phyloP scores from a whole-genome alignment of 176 grass and related monocot species.

The Phyllostachys edulis region DNA sequence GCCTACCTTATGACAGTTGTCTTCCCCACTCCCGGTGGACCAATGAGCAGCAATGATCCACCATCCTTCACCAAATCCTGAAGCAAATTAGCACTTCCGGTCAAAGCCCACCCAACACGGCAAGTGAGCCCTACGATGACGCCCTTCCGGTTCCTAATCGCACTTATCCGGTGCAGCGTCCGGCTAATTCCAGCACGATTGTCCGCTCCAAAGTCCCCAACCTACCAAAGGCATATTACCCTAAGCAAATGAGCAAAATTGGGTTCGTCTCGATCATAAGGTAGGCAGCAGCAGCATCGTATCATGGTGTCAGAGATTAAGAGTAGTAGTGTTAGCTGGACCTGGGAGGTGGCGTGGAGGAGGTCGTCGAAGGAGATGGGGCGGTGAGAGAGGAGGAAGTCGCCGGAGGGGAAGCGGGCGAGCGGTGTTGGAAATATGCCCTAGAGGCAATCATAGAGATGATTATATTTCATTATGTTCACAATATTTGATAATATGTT shows the following conservation, averaged over 20 bases:
- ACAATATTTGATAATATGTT: no score
- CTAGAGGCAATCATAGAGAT: no score
- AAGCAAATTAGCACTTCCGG: constrained; percentile 76
- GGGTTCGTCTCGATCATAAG: not conserved
- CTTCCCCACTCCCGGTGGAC: constrained; percentile 59
- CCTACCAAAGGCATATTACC: constrained; percentile 35
- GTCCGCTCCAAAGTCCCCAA: constrained; percentile 77
- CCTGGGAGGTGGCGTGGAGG: constrained; percentile 68
- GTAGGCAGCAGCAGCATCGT: not conserved
- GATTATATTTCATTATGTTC: no score
- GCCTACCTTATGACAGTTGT: constrained; percentile 74
- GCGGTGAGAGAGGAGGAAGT: constrained; percentile 66
- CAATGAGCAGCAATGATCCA: constrained; percentile 40
- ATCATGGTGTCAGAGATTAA: not conserved
- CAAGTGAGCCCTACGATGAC: constrained; percentile 81
- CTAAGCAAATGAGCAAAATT: not conserved
- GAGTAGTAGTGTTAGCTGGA: not conserved
- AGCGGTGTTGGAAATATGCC: no score
- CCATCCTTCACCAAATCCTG: constrained; percentile 88
- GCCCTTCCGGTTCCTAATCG: constrained; percentile 71
- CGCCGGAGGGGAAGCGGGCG: constrained; percentile 72
- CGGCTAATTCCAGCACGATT: constrained; percentile 82
- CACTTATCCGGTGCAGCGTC: constrained; percentile 78
- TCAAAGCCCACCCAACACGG: constrained; percentile 72
- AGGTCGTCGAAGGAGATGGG: constrained; percentile 63